These are phyloP conservation scores for Backusella sp. DNA, from an alignment of 192 early-diverging fungal species.

Conservation along the genomic window DNA sequence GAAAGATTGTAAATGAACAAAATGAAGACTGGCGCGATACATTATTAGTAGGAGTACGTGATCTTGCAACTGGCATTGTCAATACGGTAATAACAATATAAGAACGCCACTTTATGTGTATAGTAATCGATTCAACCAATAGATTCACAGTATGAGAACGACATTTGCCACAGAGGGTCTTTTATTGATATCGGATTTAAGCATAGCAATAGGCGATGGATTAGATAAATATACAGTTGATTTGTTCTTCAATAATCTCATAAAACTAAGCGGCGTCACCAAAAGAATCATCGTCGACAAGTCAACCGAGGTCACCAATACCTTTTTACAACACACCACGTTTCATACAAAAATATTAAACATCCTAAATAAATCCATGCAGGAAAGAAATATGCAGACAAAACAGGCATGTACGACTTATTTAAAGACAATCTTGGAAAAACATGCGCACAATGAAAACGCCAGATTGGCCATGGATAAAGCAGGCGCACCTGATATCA, in stretches of 20 bases:
- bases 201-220: constrained; percentile 6
- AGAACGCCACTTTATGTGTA: neutral
- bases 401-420: constrained; percentile 25
- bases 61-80: constrained; percentile 12
- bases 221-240: constrained; percentile 39
- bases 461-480: constrained; percentile 28
- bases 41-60: constrained; percentile 14
- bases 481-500: constrained; percentile 9
- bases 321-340: constrained; percentile 26
- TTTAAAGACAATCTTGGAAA: constrained; percentile 22
- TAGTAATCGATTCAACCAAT: neutral
- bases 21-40: constrained; percentile 10
- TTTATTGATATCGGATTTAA: constrained; percentile 28
- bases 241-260: constrained; percentile 27
- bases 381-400: constrained; percentile 37
- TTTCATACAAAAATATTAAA: constrained; percentile 32
- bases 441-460: constrained; percentile 20
- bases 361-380: constrained; percentile 25
- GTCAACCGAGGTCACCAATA: constrained; percentile 13
- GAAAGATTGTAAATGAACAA: constrained; percentile 13
- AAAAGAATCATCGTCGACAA: constrained; percentile 33
- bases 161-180: constrained; percentile 26
- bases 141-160: constrained; percentile 43
- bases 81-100: constrained; percentile 17
- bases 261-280: constrained; percentile 19